Base-by-base conservation (phyloP, 352 stramenopile species). In the Phytophthora idaei region DNA sequence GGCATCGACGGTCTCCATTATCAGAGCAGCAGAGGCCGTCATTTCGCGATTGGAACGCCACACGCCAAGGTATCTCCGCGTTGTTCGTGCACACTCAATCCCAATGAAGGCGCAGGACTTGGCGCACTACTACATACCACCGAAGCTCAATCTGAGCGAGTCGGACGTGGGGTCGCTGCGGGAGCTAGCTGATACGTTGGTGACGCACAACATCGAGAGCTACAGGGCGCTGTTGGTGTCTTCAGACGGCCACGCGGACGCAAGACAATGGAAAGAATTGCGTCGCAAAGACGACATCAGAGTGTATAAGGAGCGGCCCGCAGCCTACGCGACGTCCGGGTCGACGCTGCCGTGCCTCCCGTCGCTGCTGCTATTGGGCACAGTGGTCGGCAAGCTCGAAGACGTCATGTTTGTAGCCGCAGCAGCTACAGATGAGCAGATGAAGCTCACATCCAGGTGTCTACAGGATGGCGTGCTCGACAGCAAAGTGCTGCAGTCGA, bases 401-500 rank as follows among this genome's bases (percentile, higher is more conserved):
- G 73, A 80, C 57, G 52, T 75, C 27, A 64, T 80, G 69, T 67
- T 71, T 21, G 73, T 69, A 21, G 49, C 57, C 2, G 57, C 61
- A 10, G 64, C 64, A 5, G 34, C 64, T 0, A 78, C 73, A 0
- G 70, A 82, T 45, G 71, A 80, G 67, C 76, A 81, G 61, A 82
- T 89, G 80, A 74, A 74, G 29, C 63, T 87, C 52, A 74, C 76
- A 41, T 78, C 76, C 46, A 73, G 39, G 11, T 75, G 74, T 58
- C 61, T 76, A 5, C 68, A 80, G 39, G 67, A 78, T 58, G 80
- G 80, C 45, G 67, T 86, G 41, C 50, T 74, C 15, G 77, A 89
- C 58, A 76, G 68, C 44, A 82, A 80, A 58, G 71, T 92, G 60
- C 57, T 92, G 68, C 73, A 83, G 53, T 76, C 80, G 32, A 62